These are phyloP conservation scores for Datisca glomerata DNA, from an alignment of 306 rosid genomes.

Conservation along the genomic window DNA sequence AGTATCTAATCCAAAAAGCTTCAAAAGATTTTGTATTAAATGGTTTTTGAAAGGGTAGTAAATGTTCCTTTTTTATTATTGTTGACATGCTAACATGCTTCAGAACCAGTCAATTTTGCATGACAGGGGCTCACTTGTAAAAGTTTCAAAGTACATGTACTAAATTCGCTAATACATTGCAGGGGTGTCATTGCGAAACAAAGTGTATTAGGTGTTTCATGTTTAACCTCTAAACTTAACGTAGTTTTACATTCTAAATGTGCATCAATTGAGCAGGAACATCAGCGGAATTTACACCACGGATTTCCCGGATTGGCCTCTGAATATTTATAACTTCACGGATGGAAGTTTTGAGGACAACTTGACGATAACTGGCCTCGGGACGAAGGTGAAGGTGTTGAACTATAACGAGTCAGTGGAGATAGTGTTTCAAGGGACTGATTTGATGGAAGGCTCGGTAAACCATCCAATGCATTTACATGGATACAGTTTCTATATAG, in stretches of 20 bases:
- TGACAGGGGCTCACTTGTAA: no score
- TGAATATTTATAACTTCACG: slow-evolving; percentile 26
- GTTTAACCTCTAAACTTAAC: no score
- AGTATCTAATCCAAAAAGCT: no score
- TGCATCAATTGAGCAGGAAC: slow-evolving; percentile 28
- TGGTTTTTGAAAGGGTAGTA: no score
- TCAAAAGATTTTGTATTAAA: no score
- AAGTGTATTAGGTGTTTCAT: no score
- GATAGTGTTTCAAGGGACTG: slow-evolving; percentile 38
- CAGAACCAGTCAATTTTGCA: no score
- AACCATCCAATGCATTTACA: slow-evolving; percentile 62
- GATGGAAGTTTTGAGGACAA: slow-evolving; percentile 9
- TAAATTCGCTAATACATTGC: no score
- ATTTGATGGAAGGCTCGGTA: slow-evolving; percentile 18
- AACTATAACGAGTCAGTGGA: slow-evolving; percentile 21
- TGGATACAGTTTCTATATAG: slow-evolving; percentile 33
- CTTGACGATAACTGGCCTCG: slow-evolving; percentile 16
- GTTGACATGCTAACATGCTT: no score
- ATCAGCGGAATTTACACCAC: slow-evolving; percentile 22
- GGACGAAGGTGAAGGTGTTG: slow-evolving; percentile 26
- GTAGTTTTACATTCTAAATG: slow-evolving; percentile 27
- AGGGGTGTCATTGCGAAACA: no score
- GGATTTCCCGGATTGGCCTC: slow-evolving; percentile 27
- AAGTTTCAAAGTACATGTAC: no score
- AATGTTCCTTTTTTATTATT: no score